Evolutionary conservation across 257 asterid genomes (phyloP).

Genomic region (Solanum paucissectum): DNA sequence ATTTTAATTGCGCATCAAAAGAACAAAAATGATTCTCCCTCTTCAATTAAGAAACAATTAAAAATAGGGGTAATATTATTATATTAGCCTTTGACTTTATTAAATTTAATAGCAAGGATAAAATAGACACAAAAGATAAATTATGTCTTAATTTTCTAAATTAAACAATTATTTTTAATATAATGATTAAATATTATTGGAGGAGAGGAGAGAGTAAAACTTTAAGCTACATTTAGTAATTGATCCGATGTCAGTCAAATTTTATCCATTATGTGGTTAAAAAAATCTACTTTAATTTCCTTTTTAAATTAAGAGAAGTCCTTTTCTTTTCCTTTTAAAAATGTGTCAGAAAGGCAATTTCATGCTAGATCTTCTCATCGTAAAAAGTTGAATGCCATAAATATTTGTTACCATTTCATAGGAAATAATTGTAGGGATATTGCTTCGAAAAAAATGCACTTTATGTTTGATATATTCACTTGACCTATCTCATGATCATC

Average conservation of each 20-base stretch:
- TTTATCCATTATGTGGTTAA: not conserved
- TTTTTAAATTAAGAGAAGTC: not conserved
- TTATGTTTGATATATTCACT: not conserved
- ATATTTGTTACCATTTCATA: not conserved
- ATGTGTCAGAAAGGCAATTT: not conserved
- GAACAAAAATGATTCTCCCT: not conserved
- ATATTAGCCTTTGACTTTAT: too few species aligned
- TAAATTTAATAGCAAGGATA: too few species aligned
- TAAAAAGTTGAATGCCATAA: not conserved
- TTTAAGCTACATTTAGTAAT: not conserved
- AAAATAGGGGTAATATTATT: too few species aligned
- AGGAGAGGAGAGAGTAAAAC: too few species aligned
- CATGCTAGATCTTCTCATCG: not conserved
- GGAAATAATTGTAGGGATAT: not conserved
- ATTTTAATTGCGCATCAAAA: accelerated
- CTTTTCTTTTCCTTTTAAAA: not conserved
- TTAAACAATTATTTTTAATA: too few species aligned
- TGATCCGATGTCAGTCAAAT: not conserved
- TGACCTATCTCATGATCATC: not conserved
- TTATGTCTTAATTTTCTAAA: too few species aligned
- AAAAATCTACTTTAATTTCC: not conserved
- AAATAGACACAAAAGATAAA: too few species aligned
- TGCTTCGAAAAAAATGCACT: not conserved
- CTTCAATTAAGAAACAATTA: too few species aligned
- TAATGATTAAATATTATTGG: too few species aligned